Evolutionary conservation across 75 land plant species (phyloP), one percentile per base, ranked within the genome.

Genomic region (Chamaecyparis obtusa): DNA sequence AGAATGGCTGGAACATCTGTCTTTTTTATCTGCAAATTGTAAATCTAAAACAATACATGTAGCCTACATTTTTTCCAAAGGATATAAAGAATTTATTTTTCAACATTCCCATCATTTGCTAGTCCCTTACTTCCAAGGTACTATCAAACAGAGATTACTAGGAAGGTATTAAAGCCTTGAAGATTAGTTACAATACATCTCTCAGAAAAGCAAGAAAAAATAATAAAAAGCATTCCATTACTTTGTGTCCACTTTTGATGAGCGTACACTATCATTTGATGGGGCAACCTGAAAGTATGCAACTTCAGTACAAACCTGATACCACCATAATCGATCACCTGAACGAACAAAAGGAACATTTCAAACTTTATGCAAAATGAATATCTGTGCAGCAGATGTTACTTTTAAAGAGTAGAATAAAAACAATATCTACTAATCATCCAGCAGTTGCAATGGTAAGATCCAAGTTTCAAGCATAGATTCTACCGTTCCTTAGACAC

Each of bases 271-370:
- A 84, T 96, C 97, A 90, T 95, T 91, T 71, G 89, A 16, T 49
- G 99, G 99, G 51, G 99, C 99, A 36, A 96, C 99, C 88, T 98
- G 99, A 85, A 98, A 98, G 87, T 93, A 97, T 3, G 99, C 99
- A 87, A 98, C 96, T 87, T 98, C 99, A 46, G 95, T 97, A 87
- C 99, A 98, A 78, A 98, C 99, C 90, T 98, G 99, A 90, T 93
- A 98, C 99, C 99, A 98, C 99, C 99, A 98, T 86, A 93, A 91
- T 16, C 99, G 93, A 78, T 91, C 94, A 83, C 90, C 92, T 94
- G 85, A 77, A 90, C 85, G 51, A 81, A 17, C 24, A 46, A 13
- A n/a, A 46, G 30, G 0, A 16, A 41, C 13, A 3, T 24, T 17
- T 44, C 10, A 27, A 46, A 81, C 33, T 81, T 81, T 11, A n/a